Evolutionary conservation across 139 green algal genomes (phyloP), one percentile per base, ranked within the genome.

Genomic region (Pseudopediastrum boryanum): DNA sequence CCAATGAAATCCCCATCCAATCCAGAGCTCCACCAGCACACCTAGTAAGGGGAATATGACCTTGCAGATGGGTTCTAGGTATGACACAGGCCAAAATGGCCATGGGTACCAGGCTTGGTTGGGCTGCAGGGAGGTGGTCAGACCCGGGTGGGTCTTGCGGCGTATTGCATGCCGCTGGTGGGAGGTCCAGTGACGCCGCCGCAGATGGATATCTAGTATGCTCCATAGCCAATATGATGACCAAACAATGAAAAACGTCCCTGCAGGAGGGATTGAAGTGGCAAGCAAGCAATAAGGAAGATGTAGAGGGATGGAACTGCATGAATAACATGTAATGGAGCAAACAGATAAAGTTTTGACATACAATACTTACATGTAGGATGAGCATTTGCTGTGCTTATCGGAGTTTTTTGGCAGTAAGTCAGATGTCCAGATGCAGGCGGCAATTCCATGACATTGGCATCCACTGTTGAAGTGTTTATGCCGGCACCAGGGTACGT

Each of bases 151-250:
- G 27, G 16, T 35, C 54, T 63, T 16, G 0, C 8, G 41, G 12
- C 8, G 2, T 29, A n/a, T 21, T 72, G 70, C 39, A n/a, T 35
- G 35, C 35, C 61, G 70, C 59, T 42, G 61, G 33, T 41, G 59
- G 12, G 13, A 16, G 13, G 13, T 56, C 13, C 46, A 56, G 13
- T 68, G 61, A 2, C 29, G 61, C 9, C 35, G 31, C 0, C 56
- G 54, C 39, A 78, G 54, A 41, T 78, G 71, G 56, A 78, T 78
- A 29, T 78, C 71, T 58, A 78, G 48, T 6, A 78, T 12, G 4
- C 54, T 70, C 71, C 71, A 78, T 0, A 78, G 48, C 71, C 71
- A 78, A 16, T 78, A 78, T 29, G 71, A 61, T 36, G 71, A 78
- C 71, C 71, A 78, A 27, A 59, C 33, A 41, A 78, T 78, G 54